These are phyloP conservation scores for Macrotyloma uniflorum DNA, from an alignment of 306 rosid species.

Conservation along the genomic window DNA sequence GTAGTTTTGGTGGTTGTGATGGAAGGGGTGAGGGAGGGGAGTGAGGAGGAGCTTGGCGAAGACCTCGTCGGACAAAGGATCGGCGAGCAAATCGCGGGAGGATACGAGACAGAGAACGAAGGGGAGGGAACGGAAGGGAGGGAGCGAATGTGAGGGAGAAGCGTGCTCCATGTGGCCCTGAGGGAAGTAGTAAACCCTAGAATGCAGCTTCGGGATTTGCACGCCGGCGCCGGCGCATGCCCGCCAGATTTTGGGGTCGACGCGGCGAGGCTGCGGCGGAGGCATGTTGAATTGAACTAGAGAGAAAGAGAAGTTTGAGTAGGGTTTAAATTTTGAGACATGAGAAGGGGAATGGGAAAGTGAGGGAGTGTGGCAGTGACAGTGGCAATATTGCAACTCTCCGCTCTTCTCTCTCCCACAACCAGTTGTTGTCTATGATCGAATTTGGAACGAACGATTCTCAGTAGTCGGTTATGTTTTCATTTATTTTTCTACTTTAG, in stretches of 20 bases:
- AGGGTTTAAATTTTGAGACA: not conserved
- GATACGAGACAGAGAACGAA: slow-evolving; percentile 50
- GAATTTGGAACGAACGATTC: not conserved
- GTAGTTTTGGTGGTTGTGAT: not conserved
- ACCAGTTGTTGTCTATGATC: not conserved
- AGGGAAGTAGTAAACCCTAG: slow-evolving; percentile 84
- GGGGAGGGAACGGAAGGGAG: slow-evolving; percentile 37
- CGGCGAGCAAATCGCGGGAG: slow-evolving; percentile 53
- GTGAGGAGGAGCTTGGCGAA: slow-evolving; percentile 55
- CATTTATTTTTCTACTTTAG: too few relatives aligned
- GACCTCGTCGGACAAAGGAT: slow-evolving; percentile 68
- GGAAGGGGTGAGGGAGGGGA: slow-evolving; percentile 35
- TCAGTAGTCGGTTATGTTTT: not conserved
- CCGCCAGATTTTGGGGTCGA: slow-evolving; percentile 66
- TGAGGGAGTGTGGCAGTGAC: not conserved
- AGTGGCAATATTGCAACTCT: not conserved
- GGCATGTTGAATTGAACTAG: not conserved
- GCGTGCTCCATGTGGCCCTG: slow-evolving; percentile 78
- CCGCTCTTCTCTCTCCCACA: not conserved
- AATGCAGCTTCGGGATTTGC: slow-evolving; percentile 52
- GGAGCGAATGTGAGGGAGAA: slow-evolving; percentile 40
- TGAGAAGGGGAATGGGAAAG: not conserved
- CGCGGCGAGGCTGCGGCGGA: slow-evolving; percentile 28
- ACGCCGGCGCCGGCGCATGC: slow-evolving; percentile 69
- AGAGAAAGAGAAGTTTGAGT: not conserved